A percentile compares a stretch with the other conserved stretches of the same genome.
phyloP scores from a whole-genome alignment of 805 yeast species.

The Wickerhamiella kurtzmanii region DNA sequence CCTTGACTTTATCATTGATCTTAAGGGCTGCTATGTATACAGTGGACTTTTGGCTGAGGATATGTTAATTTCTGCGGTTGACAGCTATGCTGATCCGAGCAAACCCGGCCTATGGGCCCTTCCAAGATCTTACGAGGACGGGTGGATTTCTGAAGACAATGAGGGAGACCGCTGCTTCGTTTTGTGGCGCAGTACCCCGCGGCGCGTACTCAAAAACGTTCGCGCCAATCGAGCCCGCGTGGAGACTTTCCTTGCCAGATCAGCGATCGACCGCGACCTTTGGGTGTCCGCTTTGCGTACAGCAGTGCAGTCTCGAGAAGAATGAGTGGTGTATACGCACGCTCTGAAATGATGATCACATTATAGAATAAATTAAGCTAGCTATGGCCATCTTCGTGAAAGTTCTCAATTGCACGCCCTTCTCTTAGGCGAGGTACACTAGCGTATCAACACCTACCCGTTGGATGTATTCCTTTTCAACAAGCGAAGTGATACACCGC shows the following conservation, averaged over 20 bases:
- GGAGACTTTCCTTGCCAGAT: neutral
- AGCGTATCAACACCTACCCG: conserved; percentile 64
- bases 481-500: conserved; percentile 68
- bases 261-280: neutral
- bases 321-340: too few relatives aligned
- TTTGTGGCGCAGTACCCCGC: conserved; percentile 41
- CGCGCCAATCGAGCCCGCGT: neutral
- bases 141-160: conserved; percentile 72
- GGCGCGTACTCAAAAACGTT: neutral
- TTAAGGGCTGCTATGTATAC: conserved; percentile 39
- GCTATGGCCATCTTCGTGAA: too few relatives aligned
- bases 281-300: neutral
- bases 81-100: conserved; percentile 32
- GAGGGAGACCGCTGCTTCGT: conserved; percentile 68
- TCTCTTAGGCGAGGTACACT: conserved; percentile 54
- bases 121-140: conserved; percentile 68
- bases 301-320: neutral
- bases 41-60: conserved; percentile 49
- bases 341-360: too few relatives aligned
- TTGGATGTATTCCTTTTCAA: conserved; percentile 73
- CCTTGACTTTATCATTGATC: neutral
- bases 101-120: conserved; percentile 44
- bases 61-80: conserved; percentile 37
- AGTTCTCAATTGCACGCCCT: too few relatives aligned
- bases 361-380: neutral